Evolutionary conservation across 2,329 filamentous ascomycete species (phyloP).

Genomic region (Calonectria henricotiae): DNA sequence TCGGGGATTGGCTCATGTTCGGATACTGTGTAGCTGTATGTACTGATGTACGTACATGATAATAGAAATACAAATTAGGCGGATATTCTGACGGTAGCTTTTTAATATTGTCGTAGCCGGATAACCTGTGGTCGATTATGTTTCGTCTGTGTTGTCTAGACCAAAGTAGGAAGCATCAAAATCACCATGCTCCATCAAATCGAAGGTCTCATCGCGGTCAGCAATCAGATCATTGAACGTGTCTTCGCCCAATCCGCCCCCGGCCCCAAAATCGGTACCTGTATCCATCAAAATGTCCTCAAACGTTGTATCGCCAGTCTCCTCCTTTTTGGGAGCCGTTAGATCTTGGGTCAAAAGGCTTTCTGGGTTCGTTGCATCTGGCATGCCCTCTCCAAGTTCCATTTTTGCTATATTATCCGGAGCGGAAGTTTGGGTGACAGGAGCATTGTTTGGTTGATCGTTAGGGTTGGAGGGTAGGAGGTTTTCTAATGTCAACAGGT

Average conservation of each 20-base stretch:
- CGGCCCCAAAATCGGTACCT: slow-evolving; percentile 56
- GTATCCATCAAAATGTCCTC: slow-evolving; percentile 67
- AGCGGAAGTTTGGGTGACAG: slow-evolving; percentile 37
- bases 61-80: not conserved
- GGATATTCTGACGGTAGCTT: not conserved
- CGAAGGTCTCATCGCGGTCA: slow-evolving; percentile 61
- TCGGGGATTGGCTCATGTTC: not conserved
- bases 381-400: slow-evolving; percentile 26
- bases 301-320: slow-evolving; percentile 55
- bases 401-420: slow-evolving; percentile 37
- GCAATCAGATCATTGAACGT: slow-evolving; percentile 70
- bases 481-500: slow-evolving; percentile 54
- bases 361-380: not conserved
- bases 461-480: slow-evolving; percentile 51
- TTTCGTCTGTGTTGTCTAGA: slow-evolving; percentile 51
- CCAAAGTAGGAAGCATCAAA: slow-evolving; percentile 68
- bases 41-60: too few relatives aligned
- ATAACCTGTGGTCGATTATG: not conserved
- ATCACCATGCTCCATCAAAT: slow-evolving; percentile 63
- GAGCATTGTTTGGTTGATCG: slow-evolving; percentile 39
- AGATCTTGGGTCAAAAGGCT: slow-evolving; percentile 17
- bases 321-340: slow-evolving; percentile 44
- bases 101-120: not conserved
- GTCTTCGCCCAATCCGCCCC: slow-evolving; percentile 54
- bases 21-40: not conserved